A percentile compares a stretch with the other conserved stretches of the same genome.
phyloP scores from a whole-genome alignment of 2,329 filamentous ascomycete species.

The Scytalidium sp. region DNA sequence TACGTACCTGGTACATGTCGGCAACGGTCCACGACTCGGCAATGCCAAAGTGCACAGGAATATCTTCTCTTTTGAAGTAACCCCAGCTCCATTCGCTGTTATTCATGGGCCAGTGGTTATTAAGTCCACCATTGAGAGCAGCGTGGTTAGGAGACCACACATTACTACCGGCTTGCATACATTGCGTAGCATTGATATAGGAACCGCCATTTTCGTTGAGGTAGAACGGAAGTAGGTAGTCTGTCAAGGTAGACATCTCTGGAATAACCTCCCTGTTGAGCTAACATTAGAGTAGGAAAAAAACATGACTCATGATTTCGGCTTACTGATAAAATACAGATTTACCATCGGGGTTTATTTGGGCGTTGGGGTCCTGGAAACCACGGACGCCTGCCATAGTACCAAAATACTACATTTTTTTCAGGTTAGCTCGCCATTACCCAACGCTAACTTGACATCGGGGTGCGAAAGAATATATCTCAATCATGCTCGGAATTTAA shows the following conservation, averaged over 20 bases:
- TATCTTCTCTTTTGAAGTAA: slow-evolving; percentile 44
- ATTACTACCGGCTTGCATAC: slow-evolving; percentile 47
- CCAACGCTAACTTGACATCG: no score
- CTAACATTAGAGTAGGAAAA: neutral
- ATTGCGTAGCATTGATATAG: slow-evolving; percentile 48
- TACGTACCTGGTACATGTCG: slow-evolving; percentile 49
- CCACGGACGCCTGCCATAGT: slow-evolving; percentile 52
- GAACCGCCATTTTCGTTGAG: slow-evolving; percentile 50
- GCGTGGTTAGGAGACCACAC: slow-evolving; percentile 47
- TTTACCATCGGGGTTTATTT: slow-evolving; percentile 40
- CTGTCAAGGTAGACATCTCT: slow-evolving; percentile 34
- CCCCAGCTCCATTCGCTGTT: slow-evolving; percentile 51
- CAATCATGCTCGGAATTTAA: no score
- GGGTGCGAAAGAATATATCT: no score
- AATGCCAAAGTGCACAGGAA: slow-evolving; percentile 51
- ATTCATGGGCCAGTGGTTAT: slow-evolving; percentile 49
- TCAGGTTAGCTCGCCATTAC: neutral
- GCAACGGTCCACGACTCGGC: slow-evolving; percentile 50
- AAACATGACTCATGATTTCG: neutral
- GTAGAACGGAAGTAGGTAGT: slow-evolving; percentile 47
- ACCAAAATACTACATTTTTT: slow-evolving; percentile 40
- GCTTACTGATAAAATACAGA: slow-evolving; percentile 47
- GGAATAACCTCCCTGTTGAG: slow-evolving; percentile 32
- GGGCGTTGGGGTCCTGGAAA: slow-evolving; percentile 52
- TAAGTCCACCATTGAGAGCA: slow-evolving; percentile 46